These are phyloP conservation scores for Yamadazyma takamatsuzukensis DNA, from an alignment of 805 yeast genomes.

Conservation along the genomic window DNA sequence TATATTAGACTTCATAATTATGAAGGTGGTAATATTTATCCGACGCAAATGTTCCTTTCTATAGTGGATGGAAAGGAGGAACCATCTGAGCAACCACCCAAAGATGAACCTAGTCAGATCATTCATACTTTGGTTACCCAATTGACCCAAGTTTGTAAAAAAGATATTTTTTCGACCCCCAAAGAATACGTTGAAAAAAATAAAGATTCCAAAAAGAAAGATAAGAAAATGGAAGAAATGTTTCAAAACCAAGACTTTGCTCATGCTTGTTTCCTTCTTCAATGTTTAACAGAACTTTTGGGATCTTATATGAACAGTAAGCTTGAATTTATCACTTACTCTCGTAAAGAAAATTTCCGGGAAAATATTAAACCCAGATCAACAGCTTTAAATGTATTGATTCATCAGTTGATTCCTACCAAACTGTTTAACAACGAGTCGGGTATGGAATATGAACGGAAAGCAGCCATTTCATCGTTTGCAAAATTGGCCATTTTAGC, in stretches of 20 bases:
- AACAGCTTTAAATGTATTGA: slow-evolving; percentile 70
- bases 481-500: slow-evolving; percentile 61
- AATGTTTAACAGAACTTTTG: slow-evolving; percentile 63
- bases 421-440: slow-evolving; percentile 35
- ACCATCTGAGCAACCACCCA: slow-evolving; percentile 20
- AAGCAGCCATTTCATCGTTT: slow-evolving; percentile 54
- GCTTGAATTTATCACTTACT: slow-evolving; percentile 74
- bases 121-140: slow-evolving; percentile 62
- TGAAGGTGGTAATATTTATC: slow-evolving; percentile 25
- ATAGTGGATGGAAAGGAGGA: slow-evolving; percentile 16
- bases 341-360: slow-evolving; percentile 44
- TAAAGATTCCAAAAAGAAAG: slow-evolving; percentile 19
- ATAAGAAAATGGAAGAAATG: slow-evolving; percentile 21
- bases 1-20: slow-evolving; percentile 43
- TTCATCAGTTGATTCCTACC: slow-evolving; percentile 69
- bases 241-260: slow-evolving; percentile 56
- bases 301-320: slow-evolving; percentile 79
- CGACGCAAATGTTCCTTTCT: slow-evolving; percentile 17
- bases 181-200: slow-evolving; percentile 17
- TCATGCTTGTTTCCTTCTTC: slow-evolving; percentile 66
- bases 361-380: slow-evolving; percentile 63
- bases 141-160: slow-evolving; percentile 46
- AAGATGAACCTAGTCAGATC: slow-evolving; percentile 46
- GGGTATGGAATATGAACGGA: slow-evolving; percentile 47
- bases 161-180: slow-evolving; percentile 35